A percentile compares a stretch with the other conserved stretches of the same genome.
phyloP scores from a whole-genome alignment of 2,329 filamentous ascomycete genomes.

The Aspergillus sp. region DNA sequence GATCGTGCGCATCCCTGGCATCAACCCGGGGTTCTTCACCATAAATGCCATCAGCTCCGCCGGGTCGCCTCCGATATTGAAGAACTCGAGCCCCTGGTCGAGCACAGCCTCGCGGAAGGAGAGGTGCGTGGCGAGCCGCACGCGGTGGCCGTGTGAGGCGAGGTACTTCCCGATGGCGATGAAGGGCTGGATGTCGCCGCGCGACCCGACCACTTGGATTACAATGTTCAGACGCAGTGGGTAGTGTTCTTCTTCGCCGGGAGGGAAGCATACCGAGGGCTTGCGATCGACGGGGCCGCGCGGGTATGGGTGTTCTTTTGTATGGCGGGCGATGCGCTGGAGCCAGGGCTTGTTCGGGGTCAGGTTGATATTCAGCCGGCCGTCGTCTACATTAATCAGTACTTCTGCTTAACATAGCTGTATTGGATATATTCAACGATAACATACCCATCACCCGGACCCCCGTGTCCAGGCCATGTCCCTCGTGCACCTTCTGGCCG shows the following conservation, averaged over 20 bases:
- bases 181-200: constrained; percentile 76
- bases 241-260: constrained; percentile 4
- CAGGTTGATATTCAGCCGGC: constrained; percentile 77
- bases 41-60: constrained; percentile 82
- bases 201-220: constrained; percentile 72
- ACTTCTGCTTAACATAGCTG: too few relatives aligned
- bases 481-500: constrained; percentile 1
- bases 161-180: constrained; percentile 67
- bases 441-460: constrained; percentile 21
- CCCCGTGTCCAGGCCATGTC: constrained; percentile 14
- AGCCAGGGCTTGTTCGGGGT: constrained; percentile 67
- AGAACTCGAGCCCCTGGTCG: constrained; percentile 72
- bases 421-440: too few relatives aligned
- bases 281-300: neutral
- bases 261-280: neutral
- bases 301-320: constrained; percentile 27
- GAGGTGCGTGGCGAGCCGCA: constrained; percentile 71
- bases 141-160: constrained; percentile 67
- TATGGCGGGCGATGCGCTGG: constrained; percentile 62
- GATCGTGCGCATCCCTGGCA: constrained; percentile 77
- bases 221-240: constrained; percentile 57
- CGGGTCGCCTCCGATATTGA: constrained; percentile 73
- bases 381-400: too few relatives aligned
- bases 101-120: constrained; percentile 68
- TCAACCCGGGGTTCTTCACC: constrained; percentile 83